Percentiles rank a stretch among this genome's conserved stretches.
Conservation (phyloP, 768 basidiomycete species). For the Mycena sanguinolenta region DNA sequence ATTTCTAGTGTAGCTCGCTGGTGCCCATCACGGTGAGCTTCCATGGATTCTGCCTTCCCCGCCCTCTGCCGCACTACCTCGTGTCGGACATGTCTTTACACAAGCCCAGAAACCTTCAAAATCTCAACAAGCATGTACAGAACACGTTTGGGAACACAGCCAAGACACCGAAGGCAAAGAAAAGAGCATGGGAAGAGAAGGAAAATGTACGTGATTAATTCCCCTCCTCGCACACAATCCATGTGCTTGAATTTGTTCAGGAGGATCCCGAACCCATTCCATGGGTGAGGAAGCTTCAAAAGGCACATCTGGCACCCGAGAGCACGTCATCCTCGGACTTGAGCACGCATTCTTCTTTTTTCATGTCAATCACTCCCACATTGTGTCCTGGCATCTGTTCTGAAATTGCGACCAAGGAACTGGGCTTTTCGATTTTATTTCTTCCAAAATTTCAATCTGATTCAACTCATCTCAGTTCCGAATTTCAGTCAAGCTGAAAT, state of each 20-base stretch:
- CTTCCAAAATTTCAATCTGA: slow-evolving; percentile 42
- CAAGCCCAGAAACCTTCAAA: slow-evolving; percentile 7
- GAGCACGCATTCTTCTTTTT: background rate
- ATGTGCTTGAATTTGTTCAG: background rate
- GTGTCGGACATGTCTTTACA: background rate
- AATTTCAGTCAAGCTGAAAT: too few species aligned
- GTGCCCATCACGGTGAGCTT: too few species aligned
- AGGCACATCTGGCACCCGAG: background rate
- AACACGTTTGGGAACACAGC: slow-evolving; percentile 1
- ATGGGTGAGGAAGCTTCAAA: background rate
- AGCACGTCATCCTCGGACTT: background rate
- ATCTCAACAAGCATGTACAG: background rate
- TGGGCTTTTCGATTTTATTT: slow-evolving; percentile 32
- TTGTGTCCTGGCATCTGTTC: background rate
- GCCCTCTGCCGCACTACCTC: background rate
- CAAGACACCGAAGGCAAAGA: background rate
- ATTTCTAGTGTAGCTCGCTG: too few species aligned
- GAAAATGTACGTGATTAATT: background rate
- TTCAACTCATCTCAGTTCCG: too few species aligned
- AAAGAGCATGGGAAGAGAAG: background rate
- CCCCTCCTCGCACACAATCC: background rate
- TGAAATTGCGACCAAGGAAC: slow-evolving; percentile 4
- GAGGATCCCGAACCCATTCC: background rate
- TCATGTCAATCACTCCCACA: background rate
- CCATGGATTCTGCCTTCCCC: background rate